Conservation (phyloP, 345 rosid species). For the Murraya paniculata region DNA sequence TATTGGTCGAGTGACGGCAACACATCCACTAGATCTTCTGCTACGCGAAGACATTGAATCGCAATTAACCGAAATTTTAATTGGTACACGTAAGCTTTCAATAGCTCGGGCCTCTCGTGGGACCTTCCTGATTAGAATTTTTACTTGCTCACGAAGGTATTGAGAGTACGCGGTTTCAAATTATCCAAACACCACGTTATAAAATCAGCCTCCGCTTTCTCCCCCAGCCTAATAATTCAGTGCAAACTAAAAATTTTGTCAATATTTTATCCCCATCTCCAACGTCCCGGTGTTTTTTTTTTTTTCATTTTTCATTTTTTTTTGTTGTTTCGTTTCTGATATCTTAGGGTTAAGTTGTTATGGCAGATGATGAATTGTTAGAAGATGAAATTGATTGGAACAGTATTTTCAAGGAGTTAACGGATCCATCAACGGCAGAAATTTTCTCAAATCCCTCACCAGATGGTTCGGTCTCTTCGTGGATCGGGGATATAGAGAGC, state of each 20-base stretch:
- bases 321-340: background rate
- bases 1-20: slow-evolving; percentile 37
- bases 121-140: background rate
- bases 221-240: background rate
- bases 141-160: slow-evolving; percentile 6
- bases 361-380: slow-evolving; percentile 12
- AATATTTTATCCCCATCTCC: background rate
- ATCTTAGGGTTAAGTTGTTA: background rate
- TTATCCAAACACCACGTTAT: background rate
- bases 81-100: background rate
- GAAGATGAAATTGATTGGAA: slow-evolving; percentile 34
- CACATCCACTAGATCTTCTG: background rate
- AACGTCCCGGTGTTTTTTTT: too few species aligned
- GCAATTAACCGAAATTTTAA: background rate
- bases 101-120: too few species aligned
- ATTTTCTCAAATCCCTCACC: slow-evolving; percentile 24
- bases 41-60: too few species aligned
- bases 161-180: background rate
- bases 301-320: background rate
- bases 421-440: background rate
- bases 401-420: slow-evolving; percentile 17
- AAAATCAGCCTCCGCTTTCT: background rate
- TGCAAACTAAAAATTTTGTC: background rate
- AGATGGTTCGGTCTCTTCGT: slow-evolving; percentile 25
- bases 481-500: slow-evolving; percentile 49